A percentile compares a stretch with the other conserved stretches of the same genome.
These are phyloP conservation scores for Ganoderma sinense DNA, from an alignment of 1,284 basidiomycete genomes.

Conservation along the genomic window DNA sequence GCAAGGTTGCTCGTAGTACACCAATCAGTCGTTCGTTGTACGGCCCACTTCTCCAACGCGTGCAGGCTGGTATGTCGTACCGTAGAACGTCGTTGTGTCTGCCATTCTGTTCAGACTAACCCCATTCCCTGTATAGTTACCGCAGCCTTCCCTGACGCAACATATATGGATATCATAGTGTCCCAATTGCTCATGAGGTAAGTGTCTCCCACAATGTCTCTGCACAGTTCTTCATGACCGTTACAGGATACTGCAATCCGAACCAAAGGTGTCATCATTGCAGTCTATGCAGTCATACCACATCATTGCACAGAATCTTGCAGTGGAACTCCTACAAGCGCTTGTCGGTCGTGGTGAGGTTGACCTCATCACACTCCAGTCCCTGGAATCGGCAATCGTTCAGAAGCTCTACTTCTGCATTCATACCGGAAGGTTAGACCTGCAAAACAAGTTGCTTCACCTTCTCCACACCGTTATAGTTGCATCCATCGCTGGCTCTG, in stretches of 20 bases:
- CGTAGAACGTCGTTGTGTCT: neutral
- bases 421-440: conserved; percentile 73
- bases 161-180: conserved; percentile 79
- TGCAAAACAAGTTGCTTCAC: conserved; percentile 94
- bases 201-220: conserved; percentile 26
- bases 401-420: conserved; percentile 81
- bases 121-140: conserved; percentile 50
- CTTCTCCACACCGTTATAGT: conserved; percentile 88
- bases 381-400: conserved; percentile 76
- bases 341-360: conserved; percentile 85
- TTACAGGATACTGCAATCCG: conserved; percentile 76
- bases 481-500: conserved; percentile 45
- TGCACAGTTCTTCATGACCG: neutral
- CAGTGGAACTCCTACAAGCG: conserved; percentile 85
- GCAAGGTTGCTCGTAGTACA: conserved; percentile 70
- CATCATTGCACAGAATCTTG: conserved; percentile 71
- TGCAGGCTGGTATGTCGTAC: conserved; percentile 58
- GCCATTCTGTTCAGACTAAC: conserved; percentile 12
- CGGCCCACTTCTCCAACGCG: conserved; percentile 62
- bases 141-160: conserved; percentile 60
- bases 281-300: conserved; percentile 69
- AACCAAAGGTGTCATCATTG: conserved; percentile 60
- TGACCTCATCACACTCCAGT: conserved; percentile 62
- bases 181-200: conserved; percentile 72
- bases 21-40: conserved; percentile 69